A percentile compares a stretch with the other conserved stretches of the same genome.
phyloP scores from a whole-genome alignment of 495 filamentous ascomycete genomes.

The Hypoxylon intermedium region DNA sequence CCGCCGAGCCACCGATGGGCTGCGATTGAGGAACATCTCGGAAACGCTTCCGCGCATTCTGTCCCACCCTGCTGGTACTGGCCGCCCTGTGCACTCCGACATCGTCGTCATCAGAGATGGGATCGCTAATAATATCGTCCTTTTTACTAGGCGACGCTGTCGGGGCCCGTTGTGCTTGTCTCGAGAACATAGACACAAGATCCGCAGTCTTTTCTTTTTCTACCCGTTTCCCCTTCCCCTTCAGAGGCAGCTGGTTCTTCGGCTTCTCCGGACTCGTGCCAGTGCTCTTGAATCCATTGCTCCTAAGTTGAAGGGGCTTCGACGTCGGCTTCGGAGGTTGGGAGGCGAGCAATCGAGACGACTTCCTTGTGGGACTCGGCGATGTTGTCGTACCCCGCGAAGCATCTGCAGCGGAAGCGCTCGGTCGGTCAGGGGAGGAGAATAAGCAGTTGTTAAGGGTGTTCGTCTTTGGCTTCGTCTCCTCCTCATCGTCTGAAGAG shows the following conservation, averaged over 20 bases:
- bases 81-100: constrained; percentile 50
- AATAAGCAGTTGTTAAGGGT: constrained; percentile 52
- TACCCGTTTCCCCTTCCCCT: constrained; percentile 43
- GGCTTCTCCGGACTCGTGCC: constrained; percentile 61
- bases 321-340: constrained; percentile 29
- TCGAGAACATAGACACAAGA: constrained; percentile 60
- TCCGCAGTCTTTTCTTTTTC: constrained; percentile 57
- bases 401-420: constrained; percentile 8
- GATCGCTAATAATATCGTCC: constrained; percentile 59
- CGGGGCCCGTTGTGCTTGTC: constrained; percentile 54
- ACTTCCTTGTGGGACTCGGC: constrained; percentile 47
- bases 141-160: constrained; percentile 38
- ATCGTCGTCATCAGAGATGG: constrained; percentile 59
- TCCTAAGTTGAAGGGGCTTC: constrained; percentile 16
- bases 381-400: constrained; percentile 34
- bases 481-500: constrained; percentile 44
- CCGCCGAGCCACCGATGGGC: constrained; percentile 10
- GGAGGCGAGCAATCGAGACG: constrained; percentile 34
- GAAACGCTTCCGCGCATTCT: constrained; percentile 55
- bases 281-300: constrained; percentile 46
- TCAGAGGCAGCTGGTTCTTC: constrained; percentile 38
- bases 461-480: constrained; percentile 43
- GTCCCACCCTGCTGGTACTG: constrained; percentile 52
- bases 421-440: constrained; percentile 48
- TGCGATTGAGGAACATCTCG: constrained; percentile 37